Percentiles rank a stretch among this genome's conserved stretches.
Evolutionary conservation across 139 green algal species (phyloP).

Genomic region (Chlorella vulgaris): DNA sequence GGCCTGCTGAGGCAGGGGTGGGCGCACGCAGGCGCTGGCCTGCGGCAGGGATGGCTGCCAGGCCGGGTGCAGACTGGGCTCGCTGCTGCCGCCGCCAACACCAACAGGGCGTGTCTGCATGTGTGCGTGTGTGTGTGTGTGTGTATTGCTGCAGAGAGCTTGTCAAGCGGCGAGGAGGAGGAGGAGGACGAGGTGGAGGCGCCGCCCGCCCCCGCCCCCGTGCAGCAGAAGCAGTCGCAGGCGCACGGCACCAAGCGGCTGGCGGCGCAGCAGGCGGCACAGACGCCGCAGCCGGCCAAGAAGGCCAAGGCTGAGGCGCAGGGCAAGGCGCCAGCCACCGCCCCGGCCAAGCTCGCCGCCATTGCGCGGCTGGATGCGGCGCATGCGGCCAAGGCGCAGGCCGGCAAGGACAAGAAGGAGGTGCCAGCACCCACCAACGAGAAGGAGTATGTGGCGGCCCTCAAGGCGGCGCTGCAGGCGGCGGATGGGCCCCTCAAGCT

Average conservation of each 20-base stretch:
- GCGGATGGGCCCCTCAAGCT: constrained; percentile 10
- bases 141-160: neutral
- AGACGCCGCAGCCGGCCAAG: constrained; percentile 82
- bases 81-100: too few species aligned
- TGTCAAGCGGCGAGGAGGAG: constrained; percentile 29
- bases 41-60: too few species aligned
- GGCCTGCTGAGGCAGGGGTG: too few species aligned
- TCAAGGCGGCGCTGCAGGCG: constrained; percentile 16
- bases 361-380: neutral
- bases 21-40: too few species aligned
- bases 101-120: too few species aligned
- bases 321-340: constrained; percentile 42
- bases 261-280: neutral
- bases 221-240: constrained; percentile 26
- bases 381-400: neutral
- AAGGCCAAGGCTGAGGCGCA: constrained; percentile 90
- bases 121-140: too few species aligned
- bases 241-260: constrained; percentile 9
- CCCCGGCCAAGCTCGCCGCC: constrained; percentile 5
- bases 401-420: neutral
- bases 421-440: neutral
- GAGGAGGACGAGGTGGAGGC: constrained; percentile 6
- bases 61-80: too few species aligned
- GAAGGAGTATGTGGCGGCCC: constrained; percentile 16
- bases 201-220: neutral